These are phyloP conservation scores for Kwoniella europaea DNA, from an alignment of 768 basidiomycete species.

Conservation along the genomic window DNA sequence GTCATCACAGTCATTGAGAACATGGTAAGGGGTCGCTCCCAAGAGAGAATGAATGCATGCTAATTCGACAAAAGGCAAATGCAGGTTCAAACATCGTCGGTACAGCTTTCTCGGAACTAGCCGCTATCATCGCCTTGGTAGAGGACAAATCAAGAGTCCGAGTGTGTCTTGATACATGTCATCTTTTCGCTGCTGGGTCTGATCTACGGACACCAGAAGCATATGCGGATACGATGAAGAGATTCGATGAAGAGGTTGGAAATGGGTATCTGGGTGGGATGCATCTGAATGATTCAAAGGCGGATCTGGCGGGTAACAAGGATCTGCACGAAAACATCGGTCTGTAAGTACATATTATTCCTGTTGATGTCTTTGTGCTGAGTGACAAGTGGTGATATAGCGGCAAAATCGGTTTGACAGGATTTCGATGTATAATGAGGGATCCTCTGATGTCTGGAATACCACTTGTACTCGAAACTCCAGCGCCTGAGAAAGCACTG, in stretches of 20 bases:
- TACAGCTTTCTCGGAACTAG: slow-evolving; percentile 70
- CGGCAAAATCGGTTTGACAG: slow-evolving; percentile 69
- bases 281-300: slow-evolving; percentile 85
- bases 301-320: slow-evolving; percentile 65
- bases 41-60: too few relatives aligned
- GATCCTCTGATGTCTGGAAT: slow-evolving; percentile 72
- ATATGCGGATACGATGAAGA: slow-evolving; percentile 72
- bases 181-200: slow-evolving; percentile 81
- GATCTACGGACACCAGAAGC: slow-evolving; percentile 74
- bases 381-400: slow-evolving; percentile 57
- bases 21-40: slow-evolving; percentile 64
- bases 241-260: slow-evolving; percentile 74
- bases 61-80: slow-evolving; percentile 65
- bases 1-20: slow-evolving; percentile 78
- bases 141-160: slow-evolving; percentile 76
- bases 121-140: slow-evolving; percentile 70
- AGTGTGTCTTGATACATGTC: slow-evolving; percentile 86
- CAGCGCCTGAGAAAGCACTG: slow-evolving; percentile 65
- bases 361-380: background rate
- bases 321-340: slow-evolving; percentile 88
- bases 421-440: slow-evolving; percentile 71
- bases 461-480: slow-evolving; percentile 83
- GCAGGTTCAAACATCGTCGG: slow-evolving; percentile 75
- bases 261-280: slow-evolving; percentile 76
- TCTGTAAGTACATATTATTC: slow-evolving; percentile 62